Conservation (phyloP, 441 rosid species). For the Pelargonium cotyledonis region DNA sequence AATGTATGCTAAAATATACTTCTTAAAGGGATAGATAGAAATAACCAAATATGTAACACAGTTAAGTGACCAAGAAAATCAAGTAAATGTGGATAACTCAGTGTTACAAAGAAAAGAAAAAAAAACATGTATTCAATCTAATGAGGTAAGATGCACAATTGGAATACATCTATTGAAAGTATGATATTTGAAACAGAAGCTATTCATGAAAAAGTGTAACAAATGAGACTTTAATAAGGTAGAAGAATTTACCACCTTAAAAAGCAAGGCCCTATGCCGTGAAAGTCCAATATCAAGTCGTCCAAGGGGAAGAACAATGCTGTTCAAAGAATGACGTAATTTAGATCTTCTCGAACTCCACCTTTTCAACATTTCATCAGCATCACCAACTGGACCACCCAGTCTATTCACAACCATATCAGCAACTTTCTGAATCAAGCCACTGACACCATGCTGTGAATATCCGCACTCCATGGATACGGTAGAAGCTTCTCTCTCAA, state of each 20-base stretch:
- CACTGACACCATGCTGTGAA: slow-evolving; percentile 37
- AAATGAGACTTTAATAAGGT: background rate
- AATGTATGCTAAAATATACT: background rate
- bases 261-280: slow-evolving; percentile 93
- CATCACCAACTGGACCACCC: slow-evolving; percentile 94
- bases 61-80: background rate
- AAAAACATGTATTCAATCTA: background rate
- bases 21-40: background rate
- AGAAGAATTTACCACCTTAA: slow-evolving; percentile 58
- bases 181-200: too few relatives aligned
- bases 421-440: slow-evolving; percentile 78
- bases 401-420: slow-evolving; percentile 75
- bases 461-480: slow-evolving; percentile 41
- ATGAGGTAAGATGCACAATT: background rate
- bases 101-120: background rate
- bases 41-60: background rate
- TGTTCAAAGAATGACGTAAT: slow-evolving; percentile 52
- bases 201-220: background rate
- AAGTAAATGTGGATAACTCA: background rate
- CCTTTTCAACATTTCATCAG: slow-evolving; percentile 67
- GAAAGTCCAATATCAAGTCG: slow-evolving; percentile 81
- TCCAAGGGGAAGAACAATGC: slow-evolving; percentile 78
- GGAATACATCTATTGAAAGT: background rate
- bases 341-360: slow-evolving; percentile 65
- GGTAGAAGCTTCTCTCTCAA: slow-evolving; percentile 50